A percentile compares a stretch with the other conserved stretches of the same genome.
Evolutionary conservation across 495 filamentous ascomycete genomes (phyloP).

Genomic region (Tirmania nivea): DNA sequence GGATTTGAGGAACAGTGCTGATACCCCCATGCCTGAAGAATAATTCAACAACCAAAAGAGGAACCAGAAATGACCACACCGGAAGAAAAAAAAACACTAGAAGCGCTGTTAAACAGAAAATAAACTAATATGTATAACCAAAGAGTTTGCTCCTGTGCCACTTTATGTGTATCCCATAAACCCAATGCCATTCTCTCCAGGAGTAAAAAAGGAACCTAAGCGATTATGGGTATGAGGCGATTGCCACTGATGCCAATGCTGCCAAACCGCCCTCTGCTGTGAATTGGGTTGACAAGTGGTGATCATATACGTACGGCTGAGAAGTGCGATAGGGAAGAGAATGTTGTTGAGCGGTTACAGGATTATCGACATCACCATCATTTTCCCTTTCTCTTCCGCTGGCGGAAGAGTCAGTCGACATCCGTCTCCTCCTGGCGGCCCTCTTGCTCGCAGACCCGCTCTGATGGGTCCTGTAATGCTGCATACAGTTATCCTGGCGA

Average conservation of each 20-base stretch:
- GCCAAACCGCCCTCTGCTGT: not conserved
- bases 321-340: not conserved
- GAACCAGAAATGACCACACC: not conserved
- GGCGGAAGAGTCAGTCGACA: constrained; percentile 8
- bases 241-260: not conserved
- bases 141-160: not conserved
- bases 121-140: not conserved
- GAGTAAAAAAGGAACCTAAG: not conserved
- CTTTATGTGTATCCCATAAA: not conserved
- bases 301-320: not conserved
- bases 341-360: not conserved
- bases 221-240: not conserved
- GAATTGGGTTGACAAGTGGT: not conserved
- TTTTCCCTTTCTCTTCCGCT: not conserved
- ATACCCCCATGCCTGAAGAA: not conserved
- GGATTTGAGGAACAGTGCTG: too few relatives aligned
- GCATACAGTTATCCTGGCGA: constrained; percentile 96
- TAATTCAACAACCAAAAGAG: not conserved
- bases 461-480: constrained; percentile 77
- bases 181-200: not conserved
- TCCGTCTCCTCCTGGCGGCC: constrained; percentile 16
- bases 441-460: constrained; percentile 20
- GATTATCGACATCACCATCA: not conserved
- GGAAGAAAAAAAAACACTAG: not conserved
- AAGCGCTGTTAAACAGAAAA: not conserved